These are phyloP conservation scores for Canavalia ensiformis DNA, from an alignment of 306 rosid genomes.

Conservation along the genomic window DNA sequence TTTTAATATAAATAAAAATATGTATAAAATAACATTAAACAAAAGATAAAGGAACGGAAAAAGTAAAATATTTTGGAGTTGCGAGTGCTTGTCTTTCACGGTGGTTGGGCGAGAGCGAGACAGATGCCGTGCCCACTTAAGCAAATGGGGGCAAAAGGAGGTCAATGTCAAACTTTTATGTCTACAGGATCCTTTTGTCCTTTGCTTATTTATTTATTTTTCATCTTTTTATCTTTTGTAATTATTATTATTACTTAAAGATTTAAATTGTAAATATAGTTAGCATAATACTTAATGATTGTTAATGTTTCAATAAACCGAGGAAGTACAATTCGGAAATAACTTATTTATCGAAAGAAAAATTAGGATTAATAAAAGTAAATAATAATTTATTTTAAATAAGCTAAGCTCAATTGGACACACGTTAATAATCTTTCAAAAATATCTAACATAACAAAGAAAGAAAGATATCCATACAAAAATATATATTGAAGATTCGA, in stretches of 20 bases:
- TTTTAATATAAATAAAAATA: no score
- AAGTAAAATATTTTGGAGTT: neutral
- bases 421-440: no score
- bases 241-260: neutral
- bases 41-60: no score
- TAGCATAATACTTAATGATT: neutral
- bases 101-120: constrained; percentile 16
- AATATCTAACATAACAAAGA: neutral
- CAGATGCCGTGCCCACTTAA: constrained; percentile 56
- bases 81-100: constrained; percentile 2
- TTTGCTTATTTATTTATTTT: neutral
- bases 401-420: no score
- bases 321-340: no score
- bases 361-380: no score
- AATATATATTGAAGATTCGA: neutral
- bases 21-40: no score
- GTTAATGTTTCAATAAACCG: no score
- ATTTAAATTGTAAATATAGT: neutral
- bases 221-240: neutral
- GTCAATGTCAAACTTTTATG: constrained; percentile 46
- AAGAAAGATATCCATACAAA: neutral
- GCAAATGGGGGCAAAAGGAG: constrained; percentile 39
- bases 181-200: constrained; percentile 1
- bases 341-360: no score
- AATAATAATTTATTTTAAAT: no score